Evolutionary conservation across 495 filamentous ascomycete genomes (phyloP), one percentile per base, ranked within the genome.

Genomic region (Astrothelium macrocarpum): DNA sequence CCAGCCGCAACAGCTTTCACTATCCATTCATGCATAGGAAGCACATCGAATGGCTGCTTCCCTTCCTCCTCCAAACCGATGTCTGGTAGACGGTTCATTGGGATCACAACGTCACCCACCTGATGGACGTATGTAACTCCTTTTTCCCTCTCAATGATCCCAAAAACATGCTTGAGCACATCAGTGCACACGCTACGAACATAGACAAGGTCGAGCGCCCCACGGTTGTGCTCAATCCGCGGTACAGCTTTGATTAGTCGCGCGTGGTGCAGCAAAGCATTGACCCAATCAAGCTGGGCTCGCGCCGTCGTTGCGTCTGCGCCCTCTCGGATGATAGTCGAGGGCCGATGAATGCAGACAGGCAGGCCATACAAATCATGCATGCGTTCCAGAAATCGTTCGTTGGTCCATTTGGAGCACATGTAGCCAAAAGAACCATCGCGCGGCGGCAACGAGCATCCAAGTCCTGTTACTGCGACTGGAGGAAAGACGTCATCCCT

Each of bases 391-490:
- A 73, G 66, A 4, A 66, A 59, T n/a, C 53, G 28, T 26, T 73
- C 71, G 43, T 59, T 49, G 14, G 43, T 67, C 63, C 61, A 73
- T 32, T 73, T 73, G n/a, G 32, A 20, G 12, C 34, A 63, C 14
- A 56, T 53, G 39, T 73, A 73, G 23, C 71, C 71, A 28, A 59
- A 64, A 3, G 65, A 53, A 2, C 70, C 60, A 59, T 68, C 26
- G 20, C 59, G 9, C 11, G 62, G 45, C 2, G 65, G 65, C 5
- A 5, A 14, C 5, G 5, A 39, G 34, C 14, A 5, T 39, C 34
- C 5, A 39, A 39, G 5, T 39, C 5, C 5, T 14, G 14, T 39
- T 14, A 5, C 34, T 5, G 34, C 34, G 34, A 5, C 5, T 14
- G 34, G 5, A n/a, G n/a, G n/a, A n/a, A n/a, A n/a, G n/a, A n/a